Evolutionary conservation across 805 yeast genomes (phyloP).

Genomic region (Torulaspora quercuum): DNA sequence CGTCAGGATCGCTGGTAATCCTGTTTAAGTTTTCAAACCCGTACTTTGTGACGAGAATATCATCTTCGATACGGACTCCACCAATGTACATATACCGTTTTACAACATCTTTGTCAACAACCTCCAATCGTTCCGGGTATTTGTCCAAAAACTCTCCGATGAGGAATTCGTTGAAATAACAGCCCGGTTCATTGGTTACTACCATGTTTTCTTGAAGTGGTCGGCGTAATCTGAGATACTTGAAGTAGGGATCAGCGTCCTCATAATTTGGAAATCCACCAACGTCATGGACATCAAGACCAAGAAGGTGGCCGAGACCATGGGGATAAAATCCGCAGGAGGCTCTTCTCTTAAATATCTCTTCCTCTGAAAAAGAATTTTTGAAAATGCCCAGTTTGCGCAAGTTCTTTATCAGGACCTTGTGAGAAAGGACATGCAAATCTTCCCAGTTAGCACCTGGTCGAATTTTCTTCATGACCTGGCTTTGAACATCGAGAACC

Average conservation of each 20-base stretch:
- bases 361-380: constrained; percentile 51
- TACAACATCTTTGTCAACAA: constrained; percentile 60
- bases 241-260: constrained; percentile 73
- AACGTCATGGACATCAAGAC: constrained; percentile 95
- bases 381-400: constrained; percentile 73
- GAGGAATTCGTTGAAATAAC: constrained; percentile 82
- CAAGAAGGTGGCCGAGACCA: constrained; percentile 90
- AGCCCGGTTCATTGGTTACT: constrained; percentile 92
- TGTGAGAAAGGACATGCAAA: constrained; percentile 76
- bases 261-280: constrained; percentile 85
- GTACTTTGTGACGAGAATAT: constrained; percentile 66
- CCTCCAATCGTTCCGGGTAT: constrained; percentile 46
- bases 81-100: constrained; percentile 84
- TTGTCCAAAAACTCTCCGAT: constrained; percentile 57
- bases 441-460: constrained; percentile 89
- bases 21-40: constrained; percentile 82
- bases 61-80: constrained; percentile 97
- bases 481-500: constrained; percentile 78
- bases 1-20: constrained; percentile 81
- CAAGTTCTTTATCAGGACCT: constrained; percentile 67
- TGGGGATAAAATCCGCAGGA: constrained; percentile 88
- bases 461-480: constrained; percentile 64
- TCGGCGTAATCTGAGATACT: constrained; percentile 79
- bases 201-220: constrained; percentile 71
- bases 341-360: constrained; percentile 64